A percentile compares a stretch with the other conserved stretches of the same genome.
These are phyloP conservation scores for Nemania sp. DNA, from an alignment of 2,329 filamentous ascomycete genomes.

Conservation along the genomic window DNA sequence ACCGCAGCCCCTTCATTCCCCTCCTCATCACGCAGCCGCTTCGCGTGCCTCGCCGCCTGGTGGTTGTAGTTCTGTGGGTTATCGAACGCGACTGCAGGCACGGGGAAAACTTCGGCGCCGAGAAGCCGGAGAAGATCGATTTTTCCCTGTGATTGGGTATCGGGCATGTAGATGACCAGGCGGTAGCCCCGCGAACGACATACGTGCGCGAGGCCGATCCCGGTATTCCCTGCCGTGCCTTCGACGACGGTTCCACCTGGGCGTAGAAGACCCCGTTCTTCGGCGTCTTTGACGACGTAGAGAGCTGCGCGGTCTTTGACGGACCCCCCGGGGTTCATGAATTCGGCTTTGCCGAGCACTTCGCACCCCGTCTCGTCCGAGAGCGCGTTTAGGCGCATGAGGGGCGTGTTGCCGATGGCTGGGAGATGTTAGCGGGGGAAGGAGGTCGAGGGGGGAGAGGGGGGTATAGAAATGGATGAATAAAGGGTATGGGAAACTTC, in stretches of 20 bases:
- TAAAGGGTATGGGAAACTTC: neutral
- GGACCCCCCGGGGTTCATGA: conserved; percentile 95
- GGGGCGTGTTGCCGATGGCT: conserved; percentile 97
- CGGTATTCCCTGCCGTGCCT: conserved; percentile 96
- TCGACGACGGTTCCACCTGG: conserved; percentile 94
- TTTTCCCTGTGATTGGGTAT: conserved; percentile 98
- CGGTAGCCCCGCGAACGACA: conserved; percentile 90
- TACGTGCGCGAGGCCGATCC: conserved; percentile 95
- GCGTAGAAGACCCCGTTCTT: conserved; percentile 79
- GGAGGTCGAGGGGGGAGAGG: neutral
- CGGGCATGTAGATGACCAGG: conserved; percentile 98
- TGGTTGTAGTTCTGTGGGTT: conserved; percentile 98
- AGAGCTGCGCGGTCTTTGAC: conserved; percentile 96
- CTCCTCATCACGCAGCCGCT: conserved; percentile 68
- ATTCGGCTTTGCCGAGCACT: conserved; percentile 94
- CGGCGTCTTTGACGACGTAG: conserved; percentile 91
- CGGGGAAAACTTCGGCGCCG: conserved; percentile 93
- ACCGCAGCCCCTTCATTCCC: conserved; percentile 66
- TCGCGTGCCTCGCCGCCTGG: conserved; percentile 89
- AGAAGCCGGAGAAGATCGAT: conserved; percentile 89
- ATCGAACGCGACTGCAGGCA: conserved; percentile 93
- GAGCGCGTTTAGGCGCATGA: conserved; percentile 86
- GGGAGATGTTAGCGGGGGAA: conserved; percentile 7
- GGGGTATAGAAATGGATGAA: neutral
- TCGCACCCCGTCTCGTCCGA: conserved; percentile 93